Conservation (phyloP, 169 alveolate genomes). For the Cryptosporidium viatorum region DNA sequence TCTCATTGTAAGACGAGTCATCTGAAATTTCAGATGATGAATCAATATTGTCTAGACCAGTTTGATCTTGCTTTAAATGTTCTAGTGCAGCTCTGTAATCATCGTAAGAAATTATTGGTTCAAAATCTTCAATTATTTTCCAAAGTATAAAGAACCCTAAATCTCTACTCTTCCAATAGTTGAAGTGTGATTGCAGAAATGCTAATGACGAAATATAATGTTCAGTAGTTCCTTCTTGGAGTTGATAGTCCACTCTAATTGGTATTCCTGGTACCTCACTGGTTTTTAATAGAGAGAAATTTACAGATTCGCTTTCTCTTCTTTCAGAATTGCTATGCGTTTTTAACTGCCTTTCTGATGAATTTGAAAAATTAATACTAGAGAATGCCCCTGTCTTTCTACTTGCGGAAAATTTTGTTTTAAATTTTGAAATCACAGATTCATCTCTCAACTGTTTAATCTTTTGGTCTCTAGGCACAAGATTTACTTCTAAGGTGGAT, state of each 20-base stretch:
- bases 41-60: background rate
- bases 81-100: conserved; percentile 63
- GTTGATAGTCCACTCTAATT: conserved; percentile 80
- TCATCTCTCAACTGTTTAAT: conserved; percentile 78
- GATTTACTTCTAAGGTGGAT: conserved; percentile 76
- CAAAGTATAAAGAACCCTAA: conserved; percentile 82
- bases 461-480: conserved; percentile 77
- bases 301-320: conserved; percentile 49
- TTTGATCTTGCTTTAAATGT: conserved; percentile 63
- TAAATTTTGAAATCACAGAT: conserved; percentile 75
- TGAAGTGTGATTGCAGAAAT: conserved; percentile 85
- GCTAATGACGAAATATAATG: conserved; percentile 87
- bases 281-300: conserved; percentile 45
- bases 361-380: background rate
- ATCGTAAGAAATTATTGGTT: conserved; percentile 62
- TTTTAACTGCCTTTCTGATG: conserved; percentile 16
- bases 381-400: conserved; percentile 6
- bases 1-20: conserved; percentile 12
- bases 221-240: conserved; percentile 88
- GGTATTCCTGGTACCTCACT: conserved; percentile 68
- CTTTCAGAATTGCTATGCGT: conserved; percentile 34
- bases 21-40: conserved; percentile 29
- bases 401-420: conserved; percentile 76
- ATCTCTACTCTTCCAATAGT: conserved; percentile 86
- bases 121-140: conserved; percentile 69